Evolutionary conservation across 257 asterid genomes (phyloP).

Genomic region (Marsdenia floribunda): DNA sequence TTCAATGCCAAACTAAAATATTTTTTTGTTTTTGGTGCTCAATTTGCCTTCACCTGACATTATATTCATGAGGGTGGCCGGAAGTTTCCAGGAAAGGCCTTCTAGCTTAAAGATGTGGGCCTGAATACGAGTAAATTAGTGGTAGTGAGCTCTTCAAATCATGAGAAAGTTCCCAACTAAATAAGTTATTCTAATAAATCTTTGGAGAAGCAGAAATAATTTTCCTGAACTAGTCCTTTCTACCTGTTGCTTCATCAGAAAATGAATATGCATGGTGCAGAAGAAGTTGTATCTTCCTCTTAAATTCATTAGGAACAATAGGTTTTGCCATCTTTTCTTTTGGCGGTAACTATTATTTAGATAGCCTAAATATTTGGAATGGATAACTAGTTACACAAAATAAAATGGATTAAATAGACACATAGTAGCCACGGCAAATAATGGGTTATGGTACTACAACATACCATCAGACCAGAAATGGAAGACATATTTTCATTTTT

Average conservation of each 20-base stretch:
- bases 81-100: neutral
- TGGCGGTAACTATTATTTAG: neutral
- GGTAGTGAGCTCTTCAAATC: neutral
- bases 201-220: neutral
- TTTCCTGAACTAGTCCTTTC: neutral
- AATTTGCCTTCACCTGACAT: neutral
- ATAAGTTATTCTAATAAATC: neutral
- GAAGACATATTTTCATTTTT: neutral
- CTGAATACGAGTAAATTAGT: neutral
- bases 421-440: neutral
- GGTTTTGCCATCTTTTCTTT: neutral
- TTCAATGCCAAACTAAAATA: neutral
- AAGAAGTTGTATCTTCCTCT: neutral
- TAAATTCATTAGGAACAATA: neutral
- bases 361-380: neutral
- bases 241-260: neutral
- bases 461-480: neutral
- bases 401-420: neutral
- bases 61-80: neutral
- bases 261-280: neutral
- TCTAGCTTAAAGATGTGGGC: neutral
- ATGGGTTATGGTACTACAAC: neutral
- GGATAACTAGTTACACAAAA: neutral
- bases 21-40: neutral
- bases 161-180: neutral